phyloP scores from a whole-genome alignment of 2,329 filamentous ascomycete genomes.

The Raffaelea albimanens region DNA sequence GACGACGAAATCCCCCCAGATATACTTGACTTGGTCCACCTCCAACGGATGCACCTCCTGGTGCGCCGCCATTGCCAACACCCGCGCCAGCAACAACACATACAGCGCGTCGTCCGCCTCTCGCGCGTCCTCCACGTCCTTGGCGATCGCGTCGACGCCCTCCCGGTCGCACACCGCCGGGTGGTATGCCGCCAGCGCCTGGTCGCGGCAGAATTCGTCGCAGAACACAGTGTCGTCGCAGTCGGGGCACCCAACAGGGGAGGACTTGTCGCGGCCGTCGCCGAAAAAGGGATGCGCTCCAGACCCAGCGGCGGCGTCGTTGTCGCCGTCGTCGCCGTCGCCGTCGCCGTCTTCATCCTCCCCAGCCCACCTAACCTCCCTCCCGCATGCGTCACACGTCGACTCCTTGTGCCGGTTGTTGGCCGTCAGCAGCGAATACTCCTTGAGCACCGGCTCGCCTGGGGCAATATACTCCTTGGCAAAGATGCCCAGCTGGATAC shows the following conservation, averaged over 20 bases:
- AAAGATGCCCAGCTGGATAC: constrained; percentile 80
- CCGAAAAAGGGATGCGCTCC: constrained; percentile 45
- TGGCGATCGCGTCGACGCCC: constrained; percentile 56
- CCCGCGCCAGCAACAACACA: constrained; percentile 50
- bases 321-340: constrained; percentile 21
- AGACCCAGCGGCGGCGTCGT: constrained; percentile 40
- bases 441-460: constrained; percentile 67
- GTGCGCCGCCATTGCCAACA: constrained; percentile 53
- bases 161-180: constrained; percentile 57
- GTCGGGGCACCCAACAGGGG: constrained; percentile 48
- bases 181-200: constrained; percentile 52
- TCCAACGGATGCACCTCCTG: constrained; percentile 54
- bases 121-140: constrained; percentile 49
- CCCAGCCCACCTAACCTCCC: constrained; percentile 31
- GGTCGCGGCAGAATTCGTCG: constrained; percentile 46
- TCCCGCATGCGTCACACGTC: constrained; percentile 83
- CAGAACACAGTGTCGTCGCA: constrained; percentile 61
- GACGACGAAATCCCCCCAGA: constrained; percentile 59
- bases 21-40: constrained; percentile 55
- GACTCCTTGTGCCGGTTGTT: constrained; percentile 81
- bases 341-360: too few relatives aligned
- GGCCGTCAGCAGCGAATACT: constrained; percentile 79
- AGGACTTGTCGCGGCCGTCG: constrained; percentile 30
- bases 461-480: constrained; percentile 71
- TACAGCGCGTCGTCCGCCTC: constrained; percentile 55